Percentiles rank a stretch among this genome's conserved stretches.
These are phyloP conservation scores for Tricholoma flavovirens DNA, from an alignment of 768 basidiomycete genomes.

Conservation along the genomic window DNA sequence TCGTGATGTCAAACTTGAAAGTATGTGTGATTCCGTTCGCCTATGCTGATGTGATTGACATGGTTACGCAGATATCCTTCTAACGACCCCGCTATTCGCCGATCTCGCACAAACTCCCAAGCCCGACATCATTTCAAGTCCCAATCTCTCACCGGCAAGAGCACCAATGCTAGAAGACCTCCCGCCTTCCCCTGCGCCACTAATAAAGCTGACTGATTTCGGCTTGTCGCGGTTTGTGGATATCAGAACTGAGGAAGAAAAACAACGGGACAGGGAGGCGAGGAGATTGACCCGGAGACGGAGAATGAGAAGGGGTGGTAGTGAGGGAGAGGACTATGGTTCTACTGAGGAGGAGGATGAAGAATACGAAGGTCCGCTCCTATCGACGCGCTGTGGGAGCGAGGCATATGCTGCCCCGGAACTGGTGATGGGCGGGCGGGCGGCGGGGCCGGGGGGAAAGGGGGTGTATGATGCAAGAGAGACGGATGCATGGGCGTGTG, in stretches of 20 bases:
- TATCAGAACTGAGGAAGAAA: slow-evolving; percentile 29
- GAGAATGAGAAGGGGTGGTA: not conserved
- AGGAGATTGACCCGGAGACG: not conserved
- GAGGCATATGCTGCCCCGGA: slow-evolving; percentile 87
- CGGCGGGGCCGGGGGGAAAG: slow-evolving; percentile 18
- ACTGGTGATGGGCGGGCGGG: slow-evolving; percentile 46
- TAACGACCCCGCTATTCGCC: slow-evolving; percentile 42
- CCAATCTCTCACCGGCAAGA: slow-evolving; percentile 6
- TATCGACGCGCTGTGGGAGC: slow-evolving; percentile 79
- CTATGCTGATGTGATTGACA: too few species aligned
- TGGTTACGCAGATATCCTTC: slow-evolving; percentile 56
- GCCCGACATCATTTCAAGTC: not conserved
- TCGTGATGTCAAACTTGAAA: slow-evolving; percentile 87
- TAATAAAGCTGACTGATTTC: slow-evolving; percentile 85
- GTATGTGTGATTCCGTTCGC: slow-evolving; percentile 30
- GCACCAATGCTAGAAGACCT: slow-evolving; percentile 25
- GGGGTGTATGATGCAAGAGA: slow-evolving; percentile 75
- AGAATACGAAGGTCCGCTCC: slow-evolving; percentile 35
- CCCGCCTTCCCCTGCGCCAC: slow-evolving; percentile 41
- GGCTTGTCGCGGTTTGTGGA: slow-evolving; percentile 85
- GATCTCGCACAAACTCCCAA: slow-evolving; percentile 21
- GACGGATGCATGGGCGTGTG: slow-evolving; percentile 88
- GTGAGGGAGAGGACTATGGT: not conserved
- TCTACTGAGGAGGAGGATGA: slow-evolving; percentile 2
- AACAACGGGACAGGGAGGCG: slow-evolving; percentile 4